Evolutionary conservation across 805 yeast genomes (phyloP).

Genomic region (Tetrapisispora namnaoensis): DNA sequence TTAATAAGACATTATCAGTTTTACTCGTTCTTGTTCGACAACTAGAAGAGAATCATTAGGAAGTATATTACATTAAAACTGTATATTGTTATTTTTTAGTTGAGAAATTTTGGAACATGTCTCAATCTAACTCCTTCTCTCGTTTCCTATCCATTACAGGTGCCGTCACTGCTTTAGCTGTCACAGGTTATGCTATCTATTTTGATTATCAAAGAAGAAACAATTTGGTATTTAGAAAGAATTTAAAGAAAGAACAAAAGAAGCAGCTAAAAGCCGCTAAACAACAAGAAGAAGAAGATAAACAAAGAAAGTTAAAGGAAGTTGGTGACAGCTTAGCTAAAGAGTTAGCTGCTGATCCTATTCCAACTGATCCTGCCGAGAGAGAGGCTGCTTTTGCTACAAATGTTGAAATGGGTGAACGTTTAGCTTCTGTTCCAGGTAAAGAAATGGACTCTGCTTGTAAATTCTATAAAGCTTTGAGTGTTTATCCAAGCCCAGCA

Average conservation of each 20-base stretch:
- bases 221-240: constrained; percentile 70
- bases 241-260: constrained; percentile 33
- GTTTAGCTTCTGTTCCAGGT: constrained; percentile 54
- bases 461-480: constrained; percentile 84
- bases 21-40: too few species aligned
- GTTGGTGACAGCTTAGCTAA: constrained; percentile 52
- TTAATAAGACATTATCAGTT: too few species aligned
- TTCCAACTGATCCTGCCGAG: constrained; percentile 58
- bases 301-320: constrained; percentile 48
- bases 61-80: too few species aligned
- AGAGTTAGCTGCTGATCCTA: constrained; percentile 62
- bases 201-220: constrained; percentile 87
- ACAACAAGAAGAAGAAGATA: constrained; percentile 40
- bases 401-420: constrained; percentile 81
- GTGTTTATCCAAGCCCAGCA: constrained; percentile 90
- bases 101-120: constrained; percentile 8
- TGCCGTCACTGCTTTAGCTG: constrained; percentile 41
- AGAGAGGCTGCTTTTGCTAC: constrained; percentile 74
- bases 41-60: too few species aligned
- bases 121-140: constrained; percentile 12
- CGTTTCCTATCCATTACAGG: constrained; percentile 29
- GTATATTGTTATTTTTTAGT: too few species aligned
- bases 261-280: constrained; percentile 40
- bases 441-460: constrained; percentile 77
- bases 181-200: constrained; percentile 68